Evolutionary conservation across 352 stramenopile genomes (phyloP), one percentile per base, ranked within the genome.

Genomic region (Globisporangium rhizosaccharum): DNA sequence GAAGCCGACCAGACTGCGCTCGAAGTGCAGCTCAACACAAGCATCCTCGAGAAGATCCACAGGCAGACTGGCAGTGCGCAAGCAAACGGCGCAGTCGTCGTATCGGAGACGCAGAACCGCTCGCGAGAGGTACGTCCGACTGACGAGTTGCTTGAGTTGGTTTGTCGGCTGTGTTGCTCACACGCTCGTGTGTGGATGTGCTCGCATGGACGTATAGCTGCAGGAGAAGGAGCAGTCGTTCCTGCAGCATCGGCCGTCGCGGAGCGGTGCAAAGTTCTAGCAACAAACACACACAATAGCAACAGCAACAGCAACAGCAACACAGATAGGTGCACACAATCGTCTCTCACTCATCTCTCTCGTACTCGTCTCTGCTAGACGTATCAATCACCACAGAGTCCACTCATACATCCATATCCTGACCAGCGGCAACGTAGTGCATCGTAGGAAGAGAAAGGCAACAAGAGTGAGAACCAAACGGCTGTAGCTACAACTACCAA

Each of bases 21-120:
- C 23, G 83, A 93, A 56, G 65, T 93, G 48, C 79, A 93, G 61
- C 62, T 93, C 26, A 93, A 93, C 51, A 60, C 76, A 42, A 71
- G 72, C 56, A 63, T 93, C 1, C 65, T 93, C 15, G 59, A 85
- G 18, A 91, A 91, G 57, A 88, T 93, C 64, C 75, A 88, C 52
- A 66, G 82, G 18, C 74, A 87, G 48, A 63, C 63, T 23, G 71
- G 72, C 0, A 53, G 17, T 10, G 61, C 58, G 26, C 73, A 84
- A 28, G 71, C 59, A n/a, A 73, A 80, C 37, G 75, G 72, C 3
- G 72, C 73, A 12, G 67, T 70, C 36, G 82, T 93, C 1, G 76
- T 88, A 14, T 75, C 63, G 8, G 79, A 87, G 67, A 93, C 82
- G 37, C 79, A 89, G 65, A 70, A 85, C 51, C 79, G 83, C 56